Percentiles rank a stretch among this genome's conserved stretches.
Evolutionary conservation across 192 early-diverging fungal genomes (phyloP).

Genomic region (Dissophora ornata): DNA sequence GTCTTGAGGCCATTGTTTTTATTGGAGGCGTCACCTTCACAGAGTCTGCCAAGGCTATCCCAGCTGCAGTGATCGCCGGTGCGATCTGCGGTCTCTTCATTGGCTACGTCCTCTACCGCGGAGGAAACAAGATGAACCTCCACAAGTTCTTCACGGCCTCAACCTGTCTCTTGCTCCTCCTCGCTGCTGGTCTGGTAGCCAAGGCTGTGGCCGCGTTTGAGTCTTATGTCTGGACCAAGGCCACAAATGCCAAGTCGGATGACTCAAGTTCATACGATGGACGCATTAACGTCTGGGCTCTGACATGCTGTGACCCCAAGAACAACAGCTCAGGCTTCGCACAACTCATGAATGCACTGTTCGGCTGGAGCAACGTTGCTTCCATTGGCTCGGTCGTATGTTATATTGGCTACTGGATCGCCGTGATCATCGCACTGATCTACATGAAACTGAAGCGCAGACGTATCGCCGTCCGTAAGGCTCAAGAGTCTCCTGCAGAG

Average conservation of each 20-base stretch:
- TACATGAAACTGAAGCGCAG: slow-evolving; percentile 49
- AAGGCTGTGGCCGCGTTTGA: slow-evolving; percentile 69
- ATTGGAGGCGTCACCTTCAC: slow-evolving; percentile 82
- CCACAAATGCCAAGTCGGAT: slow-evolving; percentile 31
- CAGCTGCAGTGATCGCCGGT: slow-evolving; percentile 82
- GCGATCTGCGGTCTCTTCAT: slow-evolving; percentile 71
- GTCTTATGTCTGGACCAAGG: slow-evolving; percentile 23
- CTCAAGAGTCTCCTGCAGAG: not conserved
- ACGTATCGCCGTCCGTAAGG: slow-evolving; percentile 1
- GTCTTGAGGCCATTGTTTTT: slow-evolving; percentile 88
- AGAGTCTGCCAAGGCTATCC: slow-evolving; percentile 75
- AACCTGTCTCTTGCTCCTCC: slow-evolving; percentile 78
- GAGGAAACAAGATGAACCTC: slow-evolving; percentile 75
- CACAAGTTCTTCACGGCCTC: slow-evolving; percentile 81
- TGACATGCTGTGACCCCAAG: slow-evolving; percentile 71
- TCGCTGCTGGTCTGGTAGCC: slow-evolving; percentile 84
- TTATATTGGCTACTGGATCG: slow-evolving; percentile 85
- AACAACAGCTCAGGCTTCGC: slow-evolving; percentile 61
- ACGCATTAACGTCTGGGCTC: slow-evolving; percentile 62
- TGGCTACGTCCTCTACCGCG: slow-evolving; percentile 79
- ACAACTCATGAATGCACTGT: slow-evolving; percentile 79
- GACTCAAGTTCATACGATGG: slow-evolving; percentile 26
- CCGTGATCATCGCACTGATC: slow-evolving; percentile 62
- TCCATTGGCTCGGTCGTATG: slow-evolving; percentile 76
- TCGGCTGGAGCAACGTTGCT: slow-evolving; percentile 81